Evolutionary conservation across 176 grass and related monocot genomes (phyloP).

Genomic region (Zoysia japonica): DNA sequence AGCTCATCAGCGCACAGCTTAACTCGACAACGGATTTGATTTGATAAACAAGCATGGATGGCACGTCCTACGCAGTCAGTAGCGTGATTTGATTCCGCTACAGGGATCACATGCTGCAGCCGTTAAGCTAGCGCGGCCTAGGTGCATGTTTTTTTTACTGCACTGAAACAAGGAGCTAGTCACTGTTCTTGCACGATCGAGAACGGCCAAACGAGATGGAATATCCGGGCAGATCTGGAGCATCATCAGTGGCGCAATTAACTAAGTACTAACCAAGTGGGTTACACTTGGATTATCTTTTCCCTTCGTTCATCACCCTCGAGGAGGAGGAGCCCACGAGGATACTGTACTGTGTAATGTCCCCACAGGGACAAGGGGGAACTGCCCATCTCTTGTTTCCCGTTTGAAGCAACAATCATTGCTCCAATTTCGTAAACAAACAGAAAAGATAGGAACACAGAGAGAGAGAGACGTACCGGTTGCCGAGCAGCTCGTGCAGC

Average conservation of each 20-base stretch:
- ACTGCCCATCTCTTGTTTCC: neutral
- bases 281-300: slow-evolving; percentile 10
- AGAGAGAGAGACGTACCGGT: slow-evolving; percentile 46
- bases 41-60: neutral
- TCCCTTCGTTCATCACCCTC: slow-evolving; percentile 5
- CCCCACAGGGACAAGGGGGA: neutral
- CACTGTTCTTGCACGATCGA: neutral
- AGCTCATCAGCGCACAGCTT: slow-evolving; percentile 17
- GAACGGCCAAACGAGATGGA: slow-evolving; percentile 39
- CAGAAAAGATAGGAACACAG: neutral
- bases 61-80: slow-evolving; percentile 12
- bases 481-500: slow-evolving; percentile 75
- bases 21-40: neutral
- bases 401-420: slow-evolving; percentile 38
- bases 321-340: slow-evolving; percentile 7
- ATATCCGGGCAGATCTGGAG: slow-evolving; percentile 45
- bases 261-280: slow-evolving; percentile 34
- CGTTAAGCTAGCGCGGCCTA: slow-evolving; percentile 9
- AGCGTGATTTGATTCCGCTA: slow-evolving; percentile 44
- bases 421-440: neutral
- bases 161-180: slow-evolving; percentile 31
- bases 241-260: slow-evolving; percentile 46
- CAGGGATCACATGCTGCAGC: neutral
- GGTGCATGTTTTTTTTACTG: slow-evolving; percentile 12
- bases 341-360: slow-evolving; percentile 30